Evolutionary conservation across 2,329 filamentous ascomycete genomes (phyloP).

Genomic region (Pseudogymnoascus sp.): DNA sequence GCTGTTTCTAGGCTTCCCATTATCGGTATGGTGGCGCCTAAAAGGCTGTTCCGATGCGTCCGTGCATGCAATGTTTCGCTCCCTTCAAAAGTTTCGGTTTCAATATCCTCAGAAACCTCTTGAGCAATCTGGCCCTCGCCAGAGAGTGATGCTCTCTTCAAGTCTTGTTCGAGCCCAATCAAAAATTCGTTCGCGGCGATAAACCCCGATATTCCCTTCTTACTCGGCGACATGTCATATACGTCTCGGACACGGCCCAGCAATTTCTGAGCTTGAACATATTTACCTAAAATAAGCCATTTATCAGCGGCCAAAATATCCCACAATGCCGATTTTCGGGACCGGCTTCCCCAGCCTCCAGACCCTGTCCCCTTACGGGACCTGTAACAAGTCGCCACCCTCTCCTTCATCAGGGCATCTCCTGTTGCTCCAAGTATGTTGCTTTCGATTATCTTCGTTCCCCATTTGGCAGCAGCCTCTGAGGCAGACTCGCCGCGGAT

Average conservation of each 20-base stretch:
- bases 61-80: constrained; percentile 48
- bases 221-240: constrained; percentile 42
- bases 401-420: constrained; percentile 76
- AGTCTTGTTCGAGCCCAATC: constrained; percentile 37
- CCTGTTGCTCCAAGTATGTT: constrained; percentile 66
- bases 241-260: constrained; percentile 58
- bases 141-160: constrained; percentile 24
- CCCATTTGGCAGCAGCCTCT: constrained; percentile 85
- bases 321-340: constrained; percentile 85
- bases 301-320: constrained; percentile 71
- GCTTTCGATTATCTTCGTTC: constrained; percentile 67
- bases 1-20: constrained; percentile 41
- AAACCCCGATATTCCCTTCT: constrained; percentile 45
- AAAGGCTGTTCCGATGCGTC: constrained; percentile 46
- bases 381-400: constrained; percentile 75
- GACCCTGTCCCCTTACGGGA: constrained; percentile 60
- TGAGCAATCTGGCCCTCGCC: constrained; percentile 21
- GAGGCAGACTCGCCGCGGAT: constrained; percentile 69
- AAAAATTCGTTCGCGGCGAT: constrained; percentile 43
- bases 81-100: constrained; percentile 36
- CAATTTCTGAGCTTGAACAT: constrained; percentile 68
- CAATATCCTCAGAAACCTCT: constrained; percentile 26
- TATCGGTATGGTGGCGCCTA: constrained; percentile 35
- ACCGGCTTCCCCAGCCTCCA: constrained; percentile 60
- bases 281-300: constrained; percentile 72